These are phyloP conservation scores for Phaeodactylum tricornutum DNA, from an alignment of 108 stramenopile species.

Conservation along the genomic window DNA sequence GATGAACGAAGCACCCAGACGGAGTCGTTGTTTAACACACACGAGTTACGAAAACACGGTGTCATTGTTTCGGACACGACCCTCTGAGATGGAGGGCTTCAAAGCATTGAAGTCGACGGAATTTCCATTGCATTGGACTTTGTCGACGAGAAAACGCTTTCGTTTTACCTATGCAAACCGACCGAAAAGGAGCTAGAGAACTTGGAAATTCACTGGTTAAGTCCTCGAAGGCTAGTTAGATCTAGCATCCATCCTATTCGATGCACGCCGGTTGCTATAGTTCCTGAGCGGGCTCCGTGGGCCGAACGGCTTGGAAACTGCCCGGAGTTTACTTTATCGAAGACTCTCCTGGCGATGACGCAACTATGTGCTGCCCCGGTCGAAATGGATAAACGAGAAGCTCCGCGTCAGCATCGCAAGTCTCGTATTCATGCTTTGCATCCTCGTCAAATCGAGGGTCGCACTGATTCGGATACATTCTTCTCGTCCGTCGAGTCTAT, in stretches of 20 bases:
- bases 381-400: no score
- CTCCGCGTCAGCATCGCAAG: slow-evolving; percentile 4
- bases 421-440: background rate
- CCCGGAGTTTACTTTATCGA: background rate
- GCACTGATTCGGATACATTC: no score
- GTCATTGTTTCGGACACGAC: no score
- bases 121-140: background rate
- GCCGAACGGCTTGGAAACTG: background rate
- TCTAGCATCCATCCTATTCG: background rate
- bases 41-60: no score
- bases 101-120: background rate
- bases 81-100: no score
- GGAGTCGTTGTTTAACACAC: no score
- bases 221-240: background rate
- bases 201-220: background rate
- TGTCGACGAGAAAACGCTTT: background rate
- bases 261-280: background rate
- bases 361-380: background rate
- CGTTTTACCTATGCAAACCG: background rate
- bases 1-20: no score
- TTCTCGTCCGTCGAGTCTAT: no score
- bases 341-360: background rate
- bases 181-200: slow-evolving; percentile 2
- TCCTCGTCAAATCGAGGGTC: no score
- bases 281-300: background rate